phyloP scores from a whole-genome alignment of 768 basidiomycete species.

The Suillus subluteus region DNA sequence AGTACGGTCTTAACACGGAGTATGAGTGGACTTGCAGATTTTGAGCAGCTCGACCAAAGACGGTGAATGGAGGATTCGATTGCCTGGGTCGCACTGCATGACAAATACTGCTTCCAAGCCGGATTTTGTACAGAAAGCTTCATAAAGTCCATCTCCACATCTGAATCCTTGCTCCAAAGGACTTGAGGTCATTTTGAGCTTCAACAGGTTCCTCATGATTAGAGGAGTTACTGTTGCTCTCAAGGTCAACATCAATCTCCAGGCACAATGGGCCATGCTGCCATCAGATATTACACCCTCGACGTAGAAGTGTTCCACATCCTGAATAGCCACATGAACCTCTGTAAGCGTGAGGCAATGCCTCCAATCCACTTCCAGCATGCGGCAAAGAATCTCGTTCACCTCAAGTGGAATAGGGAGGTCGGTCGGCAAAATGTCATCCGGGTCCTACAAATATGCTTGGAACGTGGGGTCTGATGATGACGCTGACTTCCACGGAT shows the following conservation, averaged over 20 bases:
- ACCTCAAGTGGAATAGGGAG: constrained; percentile 78
- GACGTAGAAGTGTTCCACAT: constrained; percentile 68
- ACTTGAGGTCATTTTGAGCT: constrained; percentile 45
- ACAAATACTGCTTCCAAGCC: constrained; percentile 39
- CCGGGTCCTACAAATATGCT: constrained; percentile 78
- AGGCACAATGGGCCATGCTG: constrained; percentile 76
- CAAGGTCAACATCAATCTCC: constrained; percentile 69
- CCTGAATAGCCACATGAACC: constrained; percentile 58
- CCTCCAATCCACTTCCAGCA: constrained; percentile 73
- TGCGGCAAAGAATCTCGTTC: constrained; percentile 73
- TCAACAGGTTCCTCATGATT: constrained; percentile 46
- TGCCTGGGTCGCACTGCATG: no score
- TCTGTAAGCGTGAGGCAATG: constrained; percentile 48
- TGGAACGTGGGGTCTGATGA: constrained; percentile 85
- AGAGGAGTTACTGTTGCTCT: constrained; percentile 65
- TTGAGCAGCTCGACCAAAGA: constrained; percentile 43
- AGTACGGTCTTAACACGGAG: no score
- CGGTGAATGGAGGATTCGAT: no score
- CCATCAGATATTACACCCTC: constrained; percentile 79
- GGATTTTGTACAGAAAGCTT: constrained; percentile 33
- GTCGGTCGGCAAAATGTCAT: constrained; percentile 80
- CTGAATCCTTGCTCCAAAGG: constrained; percentile 62
- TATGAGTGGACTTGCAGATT: constrained; percentile 49
- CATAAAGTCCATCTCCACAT: constrained; percentile 38
- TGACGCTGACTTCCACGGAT: constrained; percentile 94